Base-by-base conservation (phyloP, 208 protist genomes). In the Leishmania amazonensis region DNA sequence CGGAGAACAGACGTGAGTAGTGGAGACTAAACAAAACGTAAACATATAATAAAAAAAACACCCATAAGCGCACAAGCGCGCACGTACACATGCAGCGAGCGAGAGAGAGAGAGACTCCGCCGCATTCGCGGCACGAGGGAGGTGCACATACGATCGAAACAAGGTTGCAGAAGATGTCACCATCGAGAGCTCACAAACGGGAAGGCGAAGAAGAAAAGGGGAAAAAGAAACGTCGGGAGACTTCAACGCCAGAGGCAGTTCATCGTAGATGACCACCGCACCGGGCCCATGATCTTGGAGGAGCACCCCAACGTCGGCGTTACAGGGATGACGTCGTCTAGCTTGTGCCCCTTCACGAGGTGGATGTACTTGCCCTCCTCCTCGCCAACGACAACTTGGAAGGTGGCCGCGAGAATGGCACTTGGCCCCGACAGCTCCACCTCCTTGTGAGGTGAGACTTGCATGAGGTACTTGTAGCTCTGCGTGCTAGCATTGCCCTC, bases 391-490 rank as follows among this genome's bases (percentile, higher is more conserved):
- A 84, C 81, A 4, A 96, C 70, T 71, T 91, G 84, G 77, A 93
- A 96, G 2, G 90, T 90, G n/a, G 90, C 92, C 11, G 92, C 92
- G 28, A 96, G 83, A 68, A 87, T 93, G 51, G 88, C 89, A 38
- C 85, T 88, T n/a, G 87, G 87, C 24, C 87, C 85, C 2, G 88
- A 90, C 7, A 92, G 77, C 40, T 89, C 78, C 15, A 96, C 80
- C 13, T 96, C 92, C 76, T 88, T 81, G 54, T 87, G 58, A 24
- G 85, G 83, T 2, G 92, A 93, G n/a, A 89, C 53, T 64, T 92
- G 88, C 83, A 96, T 82, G n/a, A 96, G 76, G 73, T 96, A 96
- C 83, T 94, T 93, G 84, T 94, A 94, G 81, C 89, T 94, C 72
- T 91, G 78, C 17, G 88, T 94, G 75, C 89, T 94, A 4, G 88